Base-by-base conservation (phyloP, 2,329 filamentous ascomycete genomes). In the Bipolaris sorokiniana region DNA sequence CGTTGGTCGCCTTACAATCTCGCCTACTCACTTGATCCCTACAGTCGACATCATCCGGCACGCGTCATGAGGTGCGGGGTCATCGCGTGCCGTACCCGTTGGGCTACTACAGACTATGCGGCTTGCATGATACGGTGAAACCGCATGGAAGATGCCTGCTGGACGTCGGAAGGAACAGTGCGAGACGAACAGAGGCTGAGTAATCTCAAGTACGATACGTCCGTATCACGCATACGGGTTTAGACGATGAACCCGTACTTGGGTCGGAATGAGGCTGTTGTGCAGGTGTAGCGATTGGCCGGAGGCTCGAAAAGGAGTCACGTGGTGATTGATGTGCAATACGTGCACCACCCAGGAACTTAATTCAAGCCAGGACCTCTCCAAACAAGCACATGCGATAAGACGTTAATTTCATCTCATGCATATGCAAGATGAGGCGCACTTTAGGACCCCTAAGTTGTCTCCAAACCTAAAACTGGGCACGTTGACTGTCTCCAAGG, bases 201-300 rank as follows among this genome's bases (percentile, higher is more conserved):
- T 34, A 46, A 54, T 49, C 11, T 26, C 20, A 49, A 15, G 36
- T 15, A 28, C 48, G 51, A 49, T 47, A 46, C 15, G 40, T 11
- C 16, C 20, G 20, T 41, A 33, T 36, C 51, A 41, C 45, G 40
- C 16, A 34, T 20, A 22, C 44, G 16, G 28, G 42, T 33, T 18
- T 48, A 26, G 38, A n/a, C 22, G 22, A 22, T 18, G 16, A 38
- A 36, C 28, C 18, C 48, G 40, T 48, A 34, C 5, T 31, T 13
- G 23, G 7, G 52, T 18, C 22, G 22, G 41, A 51, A 50, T 44
- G 37, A 54, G 52, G 38, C 38, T 50, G 38, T 13, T 36, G 26
- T 54, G 52, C 52, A 54, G 47, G 52, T 54, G 37, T 45, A 54
- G 46, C 47, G 38, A 53, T 44, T 44, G 37, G 51, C 13, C 20